These are phyloP conservation scores for Epichloe sp. DNA, from an alignment of 2,329 filamentous ascomycete genomes.

Conservation along the genomic window DNA sequence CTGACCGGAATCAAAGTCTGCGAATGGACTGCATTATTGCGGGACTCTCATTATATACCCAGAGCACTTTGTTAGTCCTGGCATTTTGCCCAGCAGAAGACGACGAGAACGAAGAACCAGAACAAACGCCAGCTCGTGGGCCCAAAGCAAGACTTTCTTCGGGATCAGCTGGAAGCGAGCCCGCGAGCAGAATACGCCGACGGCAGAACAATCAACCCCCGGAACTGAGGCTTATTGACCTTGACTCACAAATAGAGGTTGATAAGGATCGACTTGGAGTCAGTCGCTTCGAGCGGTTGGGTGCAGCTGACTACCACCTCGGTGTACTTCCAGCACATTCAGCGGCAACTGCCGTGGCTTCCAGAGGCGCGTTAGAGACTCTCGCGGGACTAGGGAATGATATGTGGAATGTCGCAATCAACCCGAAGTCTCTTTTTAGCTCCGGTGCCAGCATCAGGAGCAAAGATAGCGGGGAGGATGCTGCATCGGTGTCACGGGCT, in stretches of 20 bases:
- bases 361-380: constrained; percentile 62
- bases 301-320: constrained; percentile 85
- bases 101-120: constrained; percentile 36
- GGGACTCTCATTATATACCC: constrained; percentile 91
- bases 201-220: constrained; percentile 78
- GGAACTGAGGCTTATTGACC: constrained; percentile 81
- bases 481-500: constrained; percentile 31
- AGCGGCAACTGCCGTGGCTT: constrained; percentile 49
- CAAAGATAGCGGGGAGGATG: constrained; percentile 45
- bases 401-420: constrained; percentile 83
- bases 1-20: constrained; percentile 39
- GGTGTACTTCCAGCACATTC: constrained; percentile 63
- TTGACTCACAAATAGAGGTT: constrained; percentile 72
- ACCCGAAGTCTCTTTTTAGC: constrained; percentile 75
- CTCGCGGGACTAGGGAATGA: constrained; percentile 60
- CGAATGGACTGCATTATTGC: constrained; percentile 97
- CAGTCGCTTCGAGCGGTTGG: constrained; percentile 74
- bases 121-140: constrained; percentile 13
- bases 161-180: constrained; percentile 40
- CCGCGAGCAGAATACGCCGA: constrained; percentile 52
- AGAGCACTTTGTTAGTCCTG: constrained; percentile 78
- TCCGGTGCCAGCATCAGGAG: constrained; percentile 68
- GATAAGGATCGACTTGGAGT: constrained; percentile 79
- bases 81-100: constrained; percentile 72
- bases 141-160: constrained; percentile 31